A percentile compares a stretch with the other conserved stretches of the same genome.
Evolutionary conservation across 768 basidiomycete genomes (phyloP).

Genomic region (Brasilioporus rufonigricans): DNA sequence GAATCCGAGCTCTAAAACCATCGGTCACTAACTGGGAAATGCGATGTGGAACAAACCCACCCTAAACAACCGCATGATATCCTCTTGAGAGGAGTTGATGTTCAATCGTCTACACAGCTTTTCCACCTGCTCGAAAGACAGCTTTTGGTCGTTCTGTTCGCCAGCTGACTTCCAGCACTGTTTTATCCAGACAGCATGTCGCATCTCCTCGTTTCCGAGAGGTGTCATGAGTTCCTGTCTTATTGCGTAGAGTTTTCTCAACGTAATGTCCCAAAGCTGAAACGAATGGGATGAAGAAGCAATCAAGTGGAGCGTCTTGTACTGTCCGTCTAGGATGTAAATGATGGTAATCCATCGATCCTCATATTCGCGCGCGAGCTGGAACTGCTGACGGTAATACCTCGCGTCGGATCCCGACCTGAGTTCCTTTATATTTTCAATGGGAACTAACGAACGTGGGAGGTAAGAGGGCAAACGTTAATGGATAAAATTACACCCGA

Average conservation of each 20-base stretch:
- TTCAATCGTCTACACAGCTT: slow-evolving; percentile 70
- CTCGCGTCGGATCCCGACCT: slow-evolving; percentile 69
- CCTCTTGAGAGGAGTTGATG: slow-evolving; percentile 52
- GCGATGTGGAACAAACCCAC: slow-evolving; percentile 30
- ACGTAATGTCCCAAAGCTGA: slow-evolving; percentile 59
- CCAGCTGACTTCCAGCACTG: slow-evolving; percentile 81
- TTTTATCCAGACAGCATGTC: slow-evolving; percentile 73
- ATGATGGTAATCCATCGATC: slow-evolving; percentile 83
- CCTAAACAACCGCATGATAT: slow-evolving; percentile 57
- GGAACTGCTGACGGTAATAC: slow-evolving; percentile 70
- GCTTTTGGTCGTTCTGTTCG: slow-evolving; percentile 53
- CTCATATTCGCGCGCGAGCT: slow-evolving; percentile 58
- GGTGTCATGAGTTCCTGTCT: slow-evolving; percentile 71
- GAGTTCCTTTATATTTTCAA: slow-evolving; percentile 86
- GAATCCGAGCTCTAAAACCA: slow-evolving; percentile 59
- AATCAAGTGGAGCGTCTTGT: slow-evolving; percentile 86
- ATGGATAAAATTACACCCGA: neutral
- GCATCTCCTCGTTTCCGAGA: slow-evolving; percentile 56
- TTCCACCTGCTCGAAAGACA: slow-evolving; percentile 73
- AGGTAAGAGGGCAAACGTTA: neutral
- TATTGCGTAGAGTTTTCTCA: slow-evolving; percentile 61
- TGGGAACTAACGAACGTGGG: slow-evolving; percentile 55
- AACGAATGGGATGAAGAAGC: slow-evolving; percentile 64
- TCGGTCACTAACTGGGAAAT: neutral
- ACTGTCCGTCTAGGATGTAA: slow-evolving; percentile 71